These are phyloP conservation scores for Solanum tacnaense DNA, from an alignment of 257 asterid genomes.

Conservation along the genomic window DNA sequence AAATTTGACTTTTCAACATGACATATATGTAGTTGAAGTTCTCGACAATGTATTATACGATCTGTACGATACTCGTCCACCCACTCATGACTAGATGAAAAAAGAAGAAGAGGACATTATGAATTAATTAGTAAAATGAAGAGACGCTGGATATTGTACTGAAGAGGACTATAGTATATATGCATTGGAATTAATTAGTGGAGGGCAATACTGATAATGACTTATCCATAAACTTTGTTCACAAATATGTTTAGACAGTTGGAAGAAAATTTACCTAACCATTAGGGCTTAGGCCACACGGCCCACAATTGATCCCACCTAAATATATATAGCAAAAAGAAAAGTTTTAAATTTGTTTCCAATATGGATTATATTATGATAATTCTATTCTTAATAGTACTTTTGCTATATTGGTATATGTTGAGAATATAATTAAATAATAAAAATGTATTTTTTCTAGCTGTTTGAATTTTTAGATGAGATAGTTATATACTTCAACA, in stretches of 20 bases:
- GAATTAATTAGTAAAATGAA: background rate
- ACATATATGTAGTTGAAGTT: background rate
- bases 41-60: background rate
- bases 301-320: background rate
- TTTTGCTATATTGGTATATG: background rate
- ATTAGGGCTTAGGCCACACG: background rate
- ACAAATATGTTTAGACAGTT: background rate
- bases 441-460: rapidly evolving
- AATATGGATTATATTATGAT: no score
- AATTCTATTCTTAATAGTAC: background rate
- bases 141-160: background rate
- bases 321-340: no score
- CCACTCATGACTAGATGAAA: background rate
- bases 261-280: background rate
- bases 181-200: background rate
- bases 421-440: no score
- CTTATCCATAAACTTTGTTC: background rate
- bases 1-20: no score
- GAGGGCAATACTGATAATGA: background rate
- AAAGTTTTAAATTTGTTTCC: no score
- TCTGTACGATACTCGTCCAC: background rate
- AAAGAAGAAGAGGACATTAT: background rate
- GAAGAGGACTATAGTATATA: background rate
- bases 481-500: no score
- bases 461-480: no score